Evolutionary conservation across 139 green algal species (phyloP), one percentile per base, ranked within the genome.

Genomic region (Micractinium sp.): DNA sequence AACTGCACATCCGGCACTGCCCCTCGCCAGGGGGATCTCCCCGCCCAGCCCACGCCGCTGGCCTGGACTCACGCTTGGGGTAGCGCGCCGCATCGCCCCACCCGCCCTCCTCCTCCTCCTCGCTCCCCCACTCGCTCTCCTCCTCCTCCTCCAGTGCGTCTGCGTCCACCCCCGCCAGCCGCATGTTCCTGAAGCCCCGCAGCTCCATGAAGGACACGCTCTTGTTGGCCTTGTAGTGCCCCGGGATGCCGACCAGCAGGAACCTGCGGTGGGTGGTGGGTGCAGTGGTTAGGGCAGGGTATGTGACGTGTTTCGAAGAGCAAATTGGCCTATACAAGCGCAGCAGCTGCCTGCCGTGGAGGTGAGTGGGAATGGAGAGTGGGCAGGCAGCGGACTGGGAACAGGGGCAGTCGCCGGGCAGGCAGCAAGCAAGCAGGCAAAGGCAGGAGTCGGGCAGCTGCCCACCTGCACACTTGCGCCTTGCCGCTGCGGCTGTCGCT

Each of bases 161-260:
- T 0, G 31, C 31, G 0, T 39, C 78, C 33, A 33, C 38, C 74
- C 4, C 79, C 1, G 82, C 88, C 63, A 91, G 82, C 38, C 76
- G 82, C 83, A 89, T 56, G 41, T 89, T 82, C 25, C 85, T 71
- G 61, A 91, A 89, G 47, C 90, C 88, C 0, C 90, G 85, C 41
- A 84, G 31, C 23, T 67, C 81, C 18, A 82, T 36, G 74, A 88
- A 93, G 14, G 88, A 84, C 23, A 93, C 77, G 61, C 67, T 78
- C 5, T 85, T 71, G 56, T 81, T 61, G 66, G 53, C 71, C 81
- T 92, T 85, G 91, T 90, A 85, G 66, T 95, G 86, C 0, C 91
- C 93, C 15, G 89, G 86, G 27, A 94, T 27, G 22, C 90, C 93
- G 74, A 93, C 79, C 87, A 95, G 41, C 36, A 89, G 75, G 88